Evolutionary conservation across 2,329 filamentous ascomycete genomes (phyloP).

Genomic region (Colletotrichum echinochloae): DNA sequence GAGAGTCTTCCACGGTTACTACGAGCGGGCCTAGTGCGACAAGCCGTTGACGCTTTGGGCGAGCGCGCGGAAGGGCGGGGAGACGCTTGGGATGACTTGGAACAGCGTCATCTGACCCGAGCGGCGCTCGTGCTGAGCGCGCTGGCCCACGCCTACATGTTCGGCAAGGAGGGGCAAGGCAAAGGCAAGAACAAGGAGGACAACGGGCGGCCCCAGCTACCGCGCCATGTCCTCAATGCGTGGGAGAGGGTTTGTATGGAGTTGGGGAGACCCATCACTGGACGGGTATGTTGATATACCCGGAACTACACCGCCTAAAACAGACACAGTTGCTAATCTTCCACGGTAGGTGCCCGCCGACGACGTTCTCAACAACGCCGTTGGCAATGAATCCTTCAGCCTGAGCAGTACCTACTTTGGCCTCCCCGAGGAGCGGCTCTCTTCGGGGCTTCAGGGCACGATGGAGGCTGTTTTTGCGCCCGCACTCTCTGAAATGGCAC

Average conservation of each 20-base stretch:
- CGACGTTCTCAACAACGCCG: conserved; percentile 35
- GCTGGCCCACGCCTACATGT: conserved; percentile 36
- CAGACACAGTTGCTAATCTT: conserved; percentile 10
- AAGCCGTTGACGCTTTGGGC: conserved; percentile 27
- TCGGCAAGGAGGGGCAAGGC: conserved; percentile 15
- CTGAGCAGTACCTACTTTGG: conserved; percentile 30
- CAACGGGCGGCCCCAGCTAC: background rate
- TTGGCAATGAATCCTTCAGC: conserved; percentile 21
- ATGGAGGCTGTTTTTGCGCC: conserved; percentile 33
- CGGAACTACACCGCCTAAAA: background rate
- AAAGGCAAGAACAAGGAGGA: background rate
- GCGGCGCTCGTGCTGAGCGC: conserved; percentile 31
- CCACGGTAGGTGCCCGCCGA: conserved; percentile 30
- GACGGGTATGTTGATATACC: conserved; percentile 20
- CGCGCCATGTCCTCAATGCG: conserved; percentile 14
- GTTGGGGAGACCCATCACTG: conserved; percentile 28
- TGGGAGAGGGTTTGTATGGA: conserved; percentile 27
- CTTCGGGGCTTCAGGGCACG: conserved; percentile 30
- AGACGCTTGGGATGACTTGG: conserved; percentile 18
- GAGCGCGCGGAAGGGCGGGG: background rate
- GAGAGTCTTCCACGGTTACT: conserved; percentile 16
- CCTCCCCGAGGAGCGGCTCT: conserved; percentile 32
- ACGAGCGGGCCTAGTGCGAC: conserved; percentile 20
- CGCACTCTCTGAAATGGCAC: conserved; percentile 28
- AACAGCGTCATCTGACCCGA: conserved; percentile 24